Percentiles rank a stretch among this genome's conserved stretches.
Conservation (phyloP, 257 asterid species). For the Jaltomata sinuosa region DNA sequence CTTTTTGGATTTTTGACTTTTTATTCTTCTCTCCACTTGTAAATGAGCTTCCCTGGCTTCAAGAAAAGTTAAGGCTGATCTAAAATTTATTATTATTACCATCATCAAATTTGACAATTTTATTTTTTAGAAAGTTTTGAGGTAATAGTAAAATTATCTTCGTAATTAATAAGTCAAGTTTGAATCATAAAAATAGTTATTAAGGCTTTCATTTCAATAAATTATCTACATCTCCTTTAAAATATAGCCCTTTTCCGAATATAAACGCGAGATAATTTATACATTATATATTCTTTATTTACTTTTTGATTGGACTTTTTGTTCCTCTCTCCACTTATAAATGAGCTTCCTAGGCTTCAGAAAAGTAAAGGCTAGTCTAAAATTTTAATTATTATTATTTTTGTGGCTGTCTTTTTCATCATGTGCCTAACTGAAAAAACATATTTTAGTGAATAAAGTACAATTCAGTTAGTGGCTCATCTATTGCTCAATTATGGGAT, state of each 20-base stretch:
- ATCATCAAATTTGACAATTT: too few relatives aligned
- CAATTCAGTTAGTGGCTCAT: not conserved
- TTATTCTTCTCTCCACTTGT: not conserved
- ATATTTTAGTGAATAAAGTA: not conserved
- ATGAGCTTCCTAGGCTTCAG: not conserved
- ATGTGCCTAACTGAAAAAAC: not conserved
- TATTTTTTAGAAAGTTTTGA: too few relatives aligned
- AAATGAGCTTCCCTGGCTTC: not conserved
- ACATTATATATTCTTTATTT: too few relatives aligned
- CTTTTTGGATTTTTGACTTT: not conserved
- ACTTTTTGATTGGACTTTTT: not conserved
- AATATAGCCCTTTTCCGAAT: too few relatives aligned
- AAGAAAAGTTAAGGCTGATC: not conserved
- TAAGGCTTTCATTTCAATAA: too few relatives aligned
- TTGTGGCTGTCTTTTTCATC: not conserved
- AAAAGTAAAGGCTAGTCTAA: not conserved
- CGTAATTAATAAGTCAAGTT: too few relatives aligned
- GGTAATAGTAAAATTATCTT: too few relatives aligned
- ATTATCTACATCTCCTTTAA: too few relatives aligned
- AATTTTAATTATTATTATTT: not conserved
- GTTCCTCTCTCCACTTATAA: not conserved
- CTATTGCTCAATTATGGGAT: not conserved
- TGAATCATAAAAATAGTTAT: too few relatives aligned
- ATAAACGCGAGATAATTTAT: too few relatives aligned
- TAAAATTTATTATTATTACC: not conserved